phyloP scores from a whole-genome alignment of 1,284 basidiomycete species.

The Cryptococcus jaspeensis region DNA sequence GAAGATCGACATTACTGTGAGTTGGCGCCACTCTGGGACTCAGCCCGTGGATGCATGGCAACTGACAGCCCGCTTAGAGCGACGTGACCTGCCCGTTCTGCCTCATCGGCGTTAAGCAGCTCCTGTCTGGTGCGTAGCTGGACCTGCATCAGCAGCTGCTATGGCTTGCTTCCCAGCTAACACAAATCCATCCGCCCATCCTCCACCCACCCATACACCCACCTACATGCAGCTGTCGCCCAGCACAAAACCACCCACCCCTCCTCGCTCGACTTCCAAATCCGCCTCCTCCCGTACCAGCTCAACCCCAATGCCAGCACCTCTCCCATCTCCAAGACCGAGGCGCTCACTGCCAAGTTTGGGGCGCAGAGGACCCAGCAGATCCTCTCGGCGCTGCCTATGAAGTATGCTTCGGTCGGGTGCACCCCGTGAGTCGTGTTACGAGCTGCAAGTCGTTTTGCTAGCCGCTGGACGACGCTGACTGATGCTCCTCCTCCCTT shows the following conservation, averaged over 20 bases:
- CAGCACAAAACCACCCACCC: slow-evolving; percentile 25
- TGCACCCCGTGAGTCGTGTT: slow-evolving; percentile 46
- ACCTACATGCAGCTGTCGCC: slow-evolving; percentile 22
- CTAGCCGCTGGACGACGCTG: no score
- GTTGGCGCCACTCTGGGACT: neutral
- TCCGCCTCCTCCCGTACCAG: slow-evolving; percentile 48
- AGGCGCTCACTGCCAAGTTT: slow-evolving; percentile 44
- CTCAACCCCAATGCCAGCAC: slow-evolving; percentile 40
- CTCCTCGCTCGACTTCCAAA: slow-evolving; percentile 23
- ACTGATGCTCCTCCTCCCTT: no score
- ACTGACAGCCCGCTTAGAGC: no score
- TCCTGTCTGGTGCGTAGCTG: slow-evolving; percentile 27
- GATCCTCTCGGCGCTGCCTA: slow-evolving; percentile 35
- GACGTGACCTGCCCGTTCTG: slow-evolving; percentile 47
- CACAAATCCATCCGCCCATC: no score
- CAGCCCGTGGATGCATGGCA: slow-evolving; percentile 3
- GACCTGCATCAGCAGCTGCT: no score
- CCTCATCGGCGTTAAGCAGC: slow-evolving; percentile 41
- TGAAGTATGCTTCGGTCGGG: slow-evolving; percentile 45
- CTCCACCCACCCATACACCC: neutral
- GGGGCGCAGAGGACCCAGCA: slow-evolving; percentile 39
- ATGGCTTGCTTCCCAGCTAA: no score
- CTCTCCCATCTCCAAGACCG: slow-evolving; percentile 30
- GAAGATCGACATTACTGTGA: slow-evolving; percentile 35
- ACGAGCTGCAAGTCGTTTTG: no score